phyloP scores from a whole-genome alignment of 1,284 basidiomycete genomes.

The Ustilago hordei region DNA sequence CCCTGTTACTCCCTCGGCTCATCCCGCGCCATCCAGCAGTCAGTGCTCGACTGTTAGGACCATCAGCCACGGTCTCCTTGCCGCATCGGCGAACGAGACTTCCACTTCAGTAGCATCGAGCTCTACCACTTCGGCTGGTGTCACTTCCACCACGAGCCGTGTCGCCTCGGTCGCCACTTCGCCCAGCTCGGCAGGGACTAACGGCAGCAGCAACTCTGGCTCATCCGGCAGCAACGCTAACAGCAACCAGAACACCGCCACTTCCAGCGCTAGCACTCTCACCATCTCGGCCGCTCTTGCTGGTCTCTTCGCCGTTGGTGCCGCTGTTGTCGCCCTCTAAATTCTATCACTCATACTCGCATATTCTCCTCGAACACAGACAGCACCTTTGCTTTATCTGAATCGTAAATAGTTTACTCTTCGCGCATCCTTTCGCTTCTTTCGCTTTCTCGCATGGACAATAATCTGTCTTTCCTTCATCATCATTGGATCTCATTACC shows the following conservation, averaged over 20 bases:
- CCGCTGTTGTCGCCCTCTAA: constrained; percentile 30
- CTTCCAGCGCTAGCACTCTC: constrained; percentile 20
- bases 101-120: constrained; percentile 3
- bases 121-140: background rate
- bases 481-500: background rate
- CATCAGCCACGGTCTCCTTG: constrained; percentile 40
- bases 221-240: constrained; percentile 1
- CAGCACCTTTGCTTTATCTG: background rate
- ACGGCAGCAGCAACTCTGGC: constrained; percentile 11
- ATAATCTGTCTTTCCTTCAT: constrained; percentile 11
- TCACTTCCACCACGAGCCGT: constrained; percentile 22
- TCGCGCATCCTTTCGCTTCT: background rate
- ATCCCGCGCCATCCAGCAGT: constrained; percentile 41
- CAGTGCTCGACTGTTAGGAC: constrained; percentile 32
- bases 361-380: background rate
- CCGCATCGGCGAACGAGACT: constrained; percentile 9
- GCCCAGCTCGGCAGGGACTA: constrained; percentile 4
- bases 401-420: background rate
- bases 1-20: constrained; percentile 37
- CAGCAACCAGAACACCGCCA: constrained; percentile 31
- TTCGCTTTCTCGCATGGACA: constrained; percentile 45
- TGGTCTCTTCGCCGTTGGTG: constrained; percentile 30
- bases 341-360: background rate
- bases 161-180: constrained; percentile 5
- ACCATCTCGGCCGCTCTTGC: constrained; percentile 26